phyloP scores from a whole-genome alignment of 2,329 filamentous ascomycete species.

The Canariomyces notabilis region DNA sequence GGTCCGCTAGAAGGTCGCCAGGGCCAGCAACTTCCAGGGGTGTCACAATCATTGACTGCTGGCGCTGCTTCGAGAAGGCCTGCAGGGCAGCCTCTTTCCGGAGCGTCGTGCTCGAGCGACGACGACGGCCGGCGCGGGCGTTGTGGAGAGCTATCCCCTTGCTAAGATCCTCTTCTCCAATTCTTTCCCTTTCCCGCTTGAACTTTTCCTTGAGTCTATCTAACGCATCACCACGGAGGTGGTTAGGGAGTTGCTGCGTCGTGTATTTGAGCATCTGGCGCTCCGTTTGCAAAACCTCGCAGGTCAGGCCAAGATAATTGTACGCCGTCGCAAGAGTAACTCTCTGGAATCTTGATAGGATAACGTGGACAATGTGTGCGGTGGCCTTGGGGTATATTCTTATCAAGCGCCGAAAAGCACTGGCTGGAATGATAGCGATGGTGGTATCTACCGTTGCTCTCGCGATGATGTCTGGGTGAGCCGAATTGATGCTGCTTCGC shows the following conservation, averaged over 20 bases:
- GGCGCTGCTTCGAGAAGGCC: conserved; percentile 49
- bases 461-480: conserved; percentile 95
- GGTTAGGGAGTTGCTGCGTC: conserved; percentile 83
- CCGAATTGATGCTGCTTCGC: conserved; percentile 60
- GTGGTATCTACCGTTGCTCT: conserved; percentile 94
- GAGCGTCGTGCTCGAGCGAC: conserved; percentile 67
- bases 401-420: conserved; percentile 87
- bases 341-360: conserved; percentile 85
- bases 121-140: conserved; percentile 56
- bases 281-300: conserved; percentile 87
- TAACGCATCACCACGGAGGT: conserved; percentile 77
- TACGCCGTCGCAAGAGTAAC: conserved; percentile 94
- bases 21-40: conserved; percentile 53
- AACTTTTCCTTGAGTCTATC: conserved; percentile 92
- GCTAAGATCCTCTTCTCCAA: conserved; percentile 71
- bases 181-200: conserved; percentile 72
- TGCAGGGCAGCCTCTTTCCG: conserved; percentile 76
- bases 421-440: conserved; percentile 95
- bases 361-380: conserved; percentile 95
- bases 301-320: conserved; percentile 86
- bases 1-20: conserved; percentile 76
- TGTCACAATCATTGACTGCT: conserved; percentile 40
- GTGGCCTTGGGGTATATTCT: conserved; percentile 94
- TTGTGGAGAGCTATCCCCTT: conserved; percentile 98
- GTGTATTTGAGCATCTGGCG: conserved; percentile 92